Evolutionary conservation across 2,329 filamentous ascomycete species (phyloP).

Genomic region (Alternaria consortialis): DNA sequence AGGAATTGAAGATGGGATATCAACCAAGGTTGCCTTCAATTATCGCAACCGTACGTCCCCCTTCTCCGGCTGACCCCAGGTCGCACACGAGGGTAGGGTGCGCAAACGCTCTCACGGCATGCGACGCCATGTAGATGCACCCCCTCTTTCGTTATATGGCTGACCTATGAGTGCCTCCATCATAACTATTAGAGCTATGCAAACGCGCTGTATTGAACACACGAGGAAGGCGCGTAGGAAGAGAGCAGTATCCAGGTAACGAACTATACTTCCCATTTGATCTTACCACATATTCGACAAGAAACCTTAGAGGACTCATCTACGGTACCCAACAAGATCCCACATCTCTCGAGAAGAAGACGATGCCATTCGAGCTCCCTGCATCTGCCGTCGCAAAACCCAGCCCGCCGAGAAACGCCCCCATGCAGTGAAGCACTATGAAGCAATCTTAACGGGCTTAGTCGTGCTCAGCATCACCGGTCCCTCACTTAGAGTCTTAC

Average conservation of each 20-base stretch:
- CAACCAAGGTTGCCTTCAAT: background rate
- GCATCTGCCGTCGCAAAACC: background rate
- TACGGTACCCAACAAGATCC: background rate
- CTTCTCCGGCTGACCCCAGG: constrained; percentile 19
- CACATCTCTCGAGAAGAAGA: background rate
- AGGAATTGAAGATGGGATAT: background rate
- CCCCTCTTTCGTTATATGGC: background rate
- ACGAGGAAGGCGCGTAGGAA: too few species aligned
- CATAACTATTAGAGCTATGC: background rate
- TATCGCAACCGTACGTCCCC: constrained; percentile 6
- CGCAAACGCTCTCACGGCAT: constrained; percentile 14
- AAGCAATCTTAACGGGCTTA: constrained; percentile 11
- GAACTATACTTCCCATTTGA: background rate
- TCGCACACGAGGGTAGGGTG: constrained; percentile 13
- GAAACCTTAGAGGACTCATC: background rate
- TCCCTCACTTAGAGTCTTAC: background rate
- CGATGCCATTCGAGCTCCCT: background rate
- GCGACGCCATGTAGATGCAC: constrained; percentile 16
- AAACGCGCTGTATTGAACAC: background rate
- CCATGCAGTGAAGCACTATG: constrained; percentile 21
- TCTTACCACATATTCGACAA: background rate
- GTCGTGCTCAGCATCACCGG: background rate
- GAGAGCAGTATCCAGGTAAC: background rate
- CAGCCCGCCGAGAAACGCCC: constrained; percentile 6
- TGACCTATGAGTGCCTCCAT: background rate